Base-by-base conservation (phyloP, 1,139 yeast species). In the Magnusiomyces tetraspermus region DNA sequence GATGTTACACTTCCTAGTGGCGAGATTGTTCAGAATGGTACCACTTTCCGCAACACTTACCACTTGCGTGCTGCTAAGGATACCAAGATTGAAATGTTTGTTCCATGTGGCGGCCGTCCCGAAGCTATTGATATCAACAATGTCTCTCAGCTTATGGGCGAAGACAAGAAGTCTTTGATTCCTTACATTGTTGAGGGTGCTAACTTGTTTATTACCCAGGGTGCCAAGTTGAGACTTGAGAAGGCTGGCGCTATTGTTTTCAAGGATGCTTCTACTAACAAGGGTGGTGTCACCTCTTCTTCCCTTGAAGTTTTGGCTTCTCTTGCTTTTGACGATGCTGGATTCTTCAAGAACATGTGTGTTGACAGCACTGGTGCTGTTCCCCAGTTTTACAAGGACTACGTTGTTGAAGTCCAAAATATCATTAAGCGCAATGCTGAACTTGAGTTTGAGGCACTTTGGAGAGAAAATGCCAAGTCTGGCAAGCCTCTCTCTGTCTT, bases 31-130 rank as follows among this genome's bases (percentile, higher is more conserved):
- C 78, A 87, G 53, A 85, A 85, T 64, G 98, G 98, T 63, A 84
- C 89, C 51, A 77, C 84, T n/a, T 92, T 90, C 76, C 83, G 98
- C 74, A 92, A 92, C 71, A 77, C 82, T 47, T 90, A 86, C 82
- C 98, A 92, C 68, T 75, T 88, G 63, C 72, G 84, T 57, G 78
- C 82, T 61, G 31, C 26, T 22, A 81, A 83, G 59, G 76, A 78
- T 58, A 82, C 78, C 61, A 84, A 85, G 53, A 75, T 80, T 51
- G 82, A 81, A 37, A 76, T 90, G 60, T 89, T 92, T 71, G 97
- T 90, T 48, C 98, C 98, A 55, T 92, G 98, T 71, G 98, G 98
- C 71, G 98, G 98, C 62, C 85, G 98, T 72, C 98, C 98, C 57
- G 92, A 86, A 61, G 95, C 97, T 19, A 84, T 92, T 69, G 95